Evolutionary conservation across 2,329 filamentous ascomycete genomes (phyloP).

Genomic region (Paracamarosporium sp.): DNA sequence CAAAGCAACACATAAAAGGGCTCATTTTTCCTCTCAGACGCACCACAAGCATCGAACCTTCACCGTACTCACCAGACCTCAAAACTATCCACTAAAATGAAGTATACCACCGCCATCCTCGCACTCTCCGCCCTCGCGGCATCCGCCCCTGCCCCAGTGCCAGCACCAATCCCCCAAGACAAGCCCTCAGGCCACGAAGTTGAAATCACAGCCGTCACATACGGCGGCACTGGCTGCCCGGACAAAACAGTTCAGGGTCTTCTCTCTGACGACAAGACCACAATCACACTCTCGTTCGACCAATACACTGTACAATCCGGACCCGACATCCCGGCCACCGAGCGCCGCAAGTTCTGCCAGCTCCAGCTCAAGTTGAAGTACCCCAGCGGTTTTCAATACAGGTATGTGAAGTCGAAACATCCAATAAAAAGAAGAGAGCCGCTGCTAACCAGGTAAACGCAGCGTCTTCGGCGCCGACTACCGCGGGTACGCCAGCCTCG

Average conservation of each 20-base stretch:
- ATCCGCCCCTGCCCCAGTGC: not conserved
- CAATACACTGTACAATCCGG: slow-evolving; percentile 55
- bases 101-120: slow-evolving; percentile 16
- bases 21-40: slow-evolving; percentile 2
- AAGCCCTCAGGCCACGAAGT: slow-evolving; percentile 33
- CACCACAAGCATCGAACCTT: slow-evolving; percentile 8
- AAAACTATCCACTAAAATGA: slow-evolving; percentile 18
- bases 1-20: not conserved
- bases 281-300: slow-evolving; percentile 57
- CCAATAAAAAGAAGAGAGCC: not conserved
- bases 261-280: slow-evolving; percentile 48
- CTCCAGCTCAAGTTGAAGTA: slow-evolving; percentile 57
- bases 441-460: not conserved
- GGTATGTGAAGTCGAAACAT: not conserved
- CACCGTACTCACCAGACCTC: not conserved
- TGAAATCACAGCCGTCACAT: slow-evolving; percentile 47
- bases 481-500: slow-evolving; percentile 54
- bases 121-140: slow-evolving; percentile 20
- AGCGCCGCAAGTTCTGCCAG: slow-evolving; percentile 57
- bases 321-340: slow-evolving; percentile 42
- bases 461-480: slow-evolving; percentile 55
- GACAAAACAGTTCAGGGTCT: slow-evolving; percentile 37
- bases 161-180: slow-evolving; percentile 13
- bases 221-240: slow-evolving; percentile 52
- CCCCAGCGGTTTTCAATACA: slow-evolving; percentile 55